These are phyloP conservation scores for Penicillium silybi DNA, from an alignment of 495 filamentous ascomycete genomes.

Conservation along the genomic window DNA sequence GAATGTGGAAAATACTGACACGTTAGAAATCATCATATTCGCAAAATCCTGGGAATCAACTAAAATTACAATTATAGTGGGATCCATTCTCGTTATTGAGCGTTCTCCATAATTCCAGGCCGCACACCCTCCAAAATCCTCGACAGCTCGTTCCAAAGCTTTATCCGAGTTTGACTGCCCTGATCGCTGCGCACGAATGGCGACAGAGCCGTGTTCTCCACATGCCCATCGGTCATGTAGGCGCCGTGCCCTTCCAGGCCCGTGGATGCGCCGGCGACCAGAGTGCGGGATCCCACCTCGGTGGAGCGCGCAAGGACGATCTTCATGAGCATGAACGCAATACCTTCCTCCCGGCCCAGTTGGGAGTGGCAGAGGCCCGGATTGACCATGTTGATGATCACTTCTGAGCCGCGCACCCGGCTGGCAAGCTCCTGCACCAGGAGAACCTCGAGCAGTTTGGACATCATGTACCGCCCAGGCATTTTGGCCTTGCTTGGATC, in stretches of 20 bases:
- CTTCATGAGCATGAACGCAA: slow-evolving; percentile 14
- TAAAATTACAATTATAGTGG: no score
- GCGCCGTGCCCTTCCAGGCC: slow-evolving; percentile 44
- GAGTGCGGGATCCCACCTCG: slow-evolving; percentile 46
- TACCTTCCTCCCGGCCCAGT: slow-evolving; percentile 31
- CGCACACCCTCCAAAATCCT: slow-evolving; percentile 44
- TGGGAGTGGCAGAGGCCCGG: slow-evolving; percentile 50
- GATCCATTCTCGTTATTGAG: no score
- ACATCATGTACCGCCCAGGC: slow-evolving; percentile 39
- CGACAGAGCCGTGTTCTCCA: slow-evolving; percentile 22
- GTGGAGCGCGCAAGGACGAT: slow-evolving; percentile 34
- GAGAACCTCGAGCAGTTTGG: slow-evolving; percentile 52
- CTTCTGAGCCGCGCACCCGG: slow-evolving; percentile 22
- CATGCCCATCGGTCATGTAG: slow-evolving; percentile 38
- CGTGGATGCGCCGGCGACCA: slow-evolving; percentile 35
- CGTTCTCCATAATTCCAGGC: slow-evolving; percentile 36
- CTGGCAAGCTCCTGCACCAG: slow-evolving; percentile 43
- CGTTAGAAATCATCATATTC: no score
- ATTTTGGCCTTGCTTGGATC: slow-evolving; percentile 26
- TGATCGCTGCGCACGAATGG: slow-evolving; percentile 37
- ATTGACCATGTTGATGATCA: slow-evolving; percentile 51
- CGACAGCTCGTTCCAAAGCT: slow-evolving; percentile 51
- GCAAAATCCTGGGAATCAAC: no score
- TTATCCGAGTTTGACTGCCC: slow-evolving; percentile 39
- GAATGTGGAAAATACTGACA: no score